Conservation (phyloP, 139 green algal species). For the Nannochloris sp. region DNA sequence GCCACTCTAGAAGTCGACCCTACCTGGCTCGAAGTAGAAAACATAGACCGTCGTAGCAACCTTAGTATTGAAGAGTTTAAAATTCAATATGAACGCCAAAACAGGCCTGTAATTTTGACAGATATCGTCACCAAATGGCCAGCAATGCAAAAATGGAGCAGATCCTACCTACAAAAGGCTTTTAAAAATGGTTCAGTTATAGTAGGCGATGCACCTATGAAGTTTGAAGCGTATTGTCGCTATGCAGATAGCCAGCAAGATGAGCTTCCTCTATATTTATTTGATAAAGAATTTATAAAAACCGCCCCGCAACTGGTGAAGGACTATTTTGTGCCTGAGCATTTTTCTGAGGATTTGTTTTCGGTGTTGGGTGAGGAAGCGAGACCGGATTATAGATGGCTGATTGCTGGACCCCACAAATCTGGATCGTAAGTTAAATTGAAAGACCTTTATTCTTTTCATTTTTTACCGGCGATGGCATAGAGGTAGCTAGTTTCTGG, state of each 20-base stretch:
- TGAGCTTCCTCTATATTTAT: conserved; percentile 61
- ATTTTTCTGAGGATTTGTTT: conserved; percentile 88
- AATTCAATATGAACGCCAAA: conserved; percentile 68
- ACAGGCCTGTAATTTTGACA: conserved; percentile 78
- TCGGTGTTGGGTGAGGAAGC: conserved; percentile 47
- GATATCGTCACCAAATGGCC: conserved; percentile 45
- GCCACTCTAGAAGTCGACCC: conserved; percentile 44
- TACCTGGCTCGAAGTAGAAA: conserved; percentile 76
- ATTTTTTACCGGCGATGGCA: not conserved
- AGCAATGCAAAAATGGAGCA: conserved; percentile 53
- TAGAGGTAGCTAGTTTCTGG: too few species aligned
- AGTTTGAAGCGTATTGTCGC: conserved; percentile 62
- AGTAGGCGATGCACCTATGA: conserved; percentile 43
- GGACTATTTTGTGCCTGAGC: conserved; percentile 71
- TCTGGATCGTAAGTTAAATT: too few species aligned
- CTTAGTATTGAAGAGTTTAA: conserved; percentile 63
- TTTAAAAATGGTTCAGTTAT: conserved; percentile 43
- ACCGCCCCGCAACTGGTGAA: conserved; percentile 48
- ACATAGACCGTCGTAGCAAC: conserved; percentile 48
- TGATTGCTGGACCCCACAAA: conserved; percentile 82
- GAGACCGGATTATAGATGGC: conserved; percentile 64
- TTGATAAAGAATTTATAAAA: conserved; percentile 55
- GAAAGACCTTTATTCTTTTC: conserved; percentile 57
- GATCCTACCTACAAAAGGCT: conserved; percentile 36
- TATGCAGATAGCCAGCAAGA: conserved; percentile 57